Evolutionary conservation across 352 stramenopile genomes (phyloP), one percentile per base, ranked within the genome.

Genomic region (Thalassiosira delicatula): DNA sequence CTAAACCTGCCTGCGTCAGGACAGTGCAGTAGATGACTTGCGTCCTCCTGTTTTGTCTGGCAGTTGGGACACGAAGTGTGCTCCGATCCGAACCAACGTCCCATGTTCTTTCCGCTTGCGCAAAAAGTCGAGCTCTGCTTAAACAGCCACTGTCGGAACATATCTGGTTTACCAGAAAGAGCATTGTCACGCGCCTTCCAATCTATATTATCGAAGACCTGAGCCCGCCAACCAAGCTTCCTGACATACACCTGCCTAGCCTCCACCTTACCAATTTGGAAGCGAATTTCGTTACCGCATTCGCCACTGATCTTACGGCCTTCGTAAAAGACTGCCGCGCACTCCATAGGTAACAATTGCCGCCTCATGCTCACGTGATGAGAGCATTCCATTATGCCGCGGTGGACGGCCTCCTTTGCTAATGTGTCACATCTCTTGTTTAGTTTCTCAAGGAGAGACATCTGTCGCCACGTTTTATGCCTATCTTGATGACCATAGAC

Each of bases 401-500:
- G 11, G 19, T 56, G 53, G 19, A 69, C 37, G 27, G 59, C 59
- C 1, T 49, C 32, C 23, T 67, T 67, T 29, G 59, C 59, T 17
- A 49, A 35, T 12, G 37, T 19, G 23, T 63, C 54, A 27, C 54
- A 63, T n/a, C 12, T 25, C 27, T 30, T 44, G 14, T 67, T 67
- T 17, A 67, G 59, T 23, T 67, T 30, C 1, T 14, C 19, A n/a
- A 9, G 17, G 32, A 53, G 19, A 17, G 25, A n/a, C 1, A 67
- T 30, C 14, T 33, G 33, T 3, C 3, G 4, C 1, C 33, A 9
- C 14, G 4, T 25, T 5, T 19, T 30, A 21, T 21, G 3, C 7
- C 51, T 21, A n/a, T 51, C 59, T 21, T 53, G 32, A 35, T 67
- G 59, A n/a, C 3, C 59, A 8, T 29, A 11, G 59, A 67, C 59